phyloP scores from a whole-genome alignment of 2,329 filamentous ascomycete species.

The Fusarium palustre region DNA sequence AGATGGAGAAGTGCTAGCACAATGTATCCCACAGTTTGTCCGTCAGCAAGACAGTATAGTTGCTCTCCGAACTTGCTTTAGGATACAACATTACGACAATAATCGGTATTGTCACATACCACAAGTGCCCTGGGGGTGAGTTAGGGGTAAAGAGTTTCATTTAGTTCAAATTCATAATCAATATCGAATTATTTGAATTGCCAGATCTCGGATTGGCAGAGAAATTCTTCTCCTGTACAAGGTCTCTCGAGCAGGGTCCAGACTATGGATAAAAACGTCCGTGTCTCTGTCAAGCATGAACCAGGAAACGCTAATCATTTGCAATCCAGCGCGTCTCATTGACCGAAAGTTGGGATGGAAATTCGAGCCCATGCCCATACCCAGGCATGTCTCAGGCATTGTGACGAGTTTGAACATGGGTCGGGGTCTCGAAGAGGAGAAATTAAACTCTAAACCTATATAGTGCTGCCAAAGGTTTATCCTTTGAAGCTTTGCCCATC shows the following conservation, averaged over 20 bases:
- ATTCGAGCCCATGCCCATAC: background rate
- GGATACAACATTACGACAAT: background rate
- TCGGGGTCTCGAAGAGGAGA: background rate
- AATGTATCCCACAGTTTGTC: background rate
- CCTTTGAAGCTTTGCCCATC: background rate
- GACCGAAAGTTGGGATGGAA: slow-evolving; percentile 18
- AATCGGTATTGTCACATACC: background rate
- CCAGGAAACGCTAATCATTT: slow-evolving; percentile 23
- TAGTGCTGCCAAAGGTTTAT: slow-evolving; percentile 3
- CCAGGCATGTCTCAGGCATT: slow-evolving; percentile 29
- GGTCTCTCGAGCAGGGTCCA: background rate
- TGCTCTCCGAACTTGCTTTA: background rate
- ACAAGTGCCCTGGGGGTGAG: background rate
- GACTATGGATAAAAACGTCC: slow-evolving; percentile 7
- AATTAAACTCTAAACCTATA: background rate
- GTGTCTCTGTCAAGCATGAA: slow-evolving; percentile 10
- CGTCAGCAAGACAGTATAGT: background rate
- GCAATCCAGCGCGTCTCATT: slow-evolving; percentile 34
- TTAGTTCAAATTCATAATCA: background rate
- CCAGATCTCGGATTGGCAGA: slow-evolving; percentile 9
- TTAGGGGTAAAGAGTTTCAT: no score
- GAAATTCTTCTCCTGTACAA: background rate
- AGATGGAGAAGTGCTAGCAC: background rate
- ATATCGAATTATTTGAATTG: slow-evolving; percentile 9
- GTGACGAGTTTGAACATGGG: slow-evolving; percentile 23